phyloP scores from a whole-genome alignment of 441 rosid species.

The Rhodomyrtus psidioides region DNA sequence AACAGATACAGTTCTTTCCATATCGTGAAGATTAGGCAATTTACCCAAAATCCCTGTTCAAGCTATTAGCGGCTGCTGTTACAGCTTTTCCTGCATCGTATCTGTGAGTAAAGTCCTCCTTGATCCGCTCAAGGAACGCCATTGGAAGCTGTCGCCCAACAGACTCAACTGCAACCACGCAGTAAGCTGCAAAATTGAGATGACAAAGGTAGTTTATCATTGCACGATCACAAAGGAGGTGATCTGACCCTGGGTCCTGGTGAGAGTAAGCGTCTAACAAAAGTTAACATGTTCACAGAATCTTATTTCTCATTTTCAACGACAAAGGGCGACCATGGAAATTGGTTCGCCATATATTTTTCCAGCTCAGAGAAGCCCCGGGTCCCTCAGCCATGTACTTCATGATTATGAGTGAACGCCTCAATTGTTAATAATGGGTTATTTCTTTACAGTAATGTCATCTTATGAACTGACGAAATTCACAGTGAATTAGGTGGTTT shows the following conservation, averaged over 20 bases:
- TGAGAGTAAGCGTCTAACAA: neutral
- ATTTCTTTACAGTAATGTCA: neutral
- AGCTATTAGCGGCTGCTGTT: constrained; percentile 58
- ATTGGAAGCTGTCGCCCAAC: constrained; percentile 82
- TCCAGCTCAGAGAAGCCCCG: neutral
- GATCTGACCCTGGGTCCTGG: neutral
- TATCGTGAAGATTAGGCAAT: neutral
- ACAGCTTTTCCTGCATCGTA: constrained; percentile 87
- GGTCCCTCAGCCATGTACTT: neutral
- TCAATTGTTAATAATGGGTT: neutral
- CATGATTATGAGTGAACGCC: neutral
- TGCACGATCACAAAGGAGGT: neutral
- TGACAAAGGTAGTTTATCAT: neutral
- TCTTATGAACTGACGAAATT: neutral
- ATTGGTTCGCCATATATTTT: neutral
- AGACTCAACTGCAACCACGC: constrained; percentile 93
- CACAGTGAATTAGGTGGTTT: neutral
- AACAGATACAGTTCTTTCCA: neutral
- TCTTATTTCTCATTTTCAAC: neutral
- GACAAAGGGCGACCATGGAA: neutral
- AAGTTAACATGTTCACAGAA: neutral
- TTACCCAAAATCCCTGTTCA: constrained; percentile 88
- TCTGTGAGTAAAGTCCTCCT: constrained; percentile 78
- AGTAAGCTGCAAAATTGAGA: constrained; percentile 49
- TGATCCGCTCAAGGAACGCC: constrained; percentile 82